Evolutionary conservation across 2,329 filamentous ascomycete genomes (phyloP).

Genomic region (Alternaria burnsii): DNA sequence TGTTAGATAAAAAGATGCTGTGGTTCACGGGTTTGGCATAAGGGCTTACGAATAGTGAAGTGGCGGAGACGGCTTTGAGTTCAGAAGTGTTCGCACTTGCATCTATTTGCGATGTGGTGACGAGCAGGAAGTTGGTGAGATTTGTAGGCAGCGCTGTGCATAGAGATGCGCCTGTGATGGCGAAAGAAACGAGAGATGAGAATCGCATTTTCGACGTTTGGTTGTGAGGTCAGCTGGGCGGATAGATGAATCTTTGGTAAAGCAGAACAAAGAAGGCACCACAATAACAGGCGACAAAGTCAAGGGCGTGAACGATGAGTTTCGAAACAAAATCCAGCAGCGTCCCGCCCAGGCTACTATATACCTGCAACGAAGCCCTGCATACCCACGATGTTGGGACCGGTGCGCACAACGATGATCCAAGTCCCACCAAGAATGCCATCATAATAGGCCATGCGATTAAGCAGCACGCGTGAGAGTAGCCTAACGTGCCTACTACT

Average conservation of each 20-base stretch:
- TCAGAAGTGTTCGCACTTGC: conserved; percentile 37
- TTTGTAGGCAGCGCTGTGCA: conserved; percentile 23
- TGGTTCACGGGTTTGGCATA: background rate
- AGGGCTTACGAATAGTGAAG: conserved; percentile 46
- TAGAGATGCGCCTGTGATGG: conserved; percentile 13
- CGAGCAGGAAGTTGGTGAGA: conserved; percentile 49
- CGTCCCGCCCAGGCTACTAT: background rate
- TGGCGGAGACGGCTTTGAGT: conserved; percentile 49
- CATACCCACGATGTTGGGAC: background rate
- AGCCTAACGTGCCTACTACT: background rate
- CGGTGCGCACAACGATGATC: background rate
- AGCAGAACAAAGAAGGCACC: background rate
- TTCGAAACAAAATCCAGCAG: background rate
- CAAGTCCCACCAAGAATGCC: background rate
- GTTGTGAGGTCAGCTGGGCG: background rate
- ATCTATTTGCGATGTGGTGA: conserved; percentile 48
- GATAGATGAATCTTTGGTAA: background rate
- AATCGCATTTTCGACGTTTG: conserved; percentile 22
- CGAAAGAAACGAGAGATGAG: conserved; percentile 14
- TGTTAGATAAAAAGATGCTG: background rate
- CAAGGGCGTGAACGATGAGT: background rate
- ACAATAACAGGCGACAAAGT: background rate
- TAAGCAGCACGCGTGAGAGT: background rate
- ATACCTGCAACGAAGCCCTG: background rate
- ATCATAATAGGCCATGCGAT: background rate